Evolutionary conservation across 148 eudicot species (phyloP).

Genomic region (Cornus suecica): DNA sequence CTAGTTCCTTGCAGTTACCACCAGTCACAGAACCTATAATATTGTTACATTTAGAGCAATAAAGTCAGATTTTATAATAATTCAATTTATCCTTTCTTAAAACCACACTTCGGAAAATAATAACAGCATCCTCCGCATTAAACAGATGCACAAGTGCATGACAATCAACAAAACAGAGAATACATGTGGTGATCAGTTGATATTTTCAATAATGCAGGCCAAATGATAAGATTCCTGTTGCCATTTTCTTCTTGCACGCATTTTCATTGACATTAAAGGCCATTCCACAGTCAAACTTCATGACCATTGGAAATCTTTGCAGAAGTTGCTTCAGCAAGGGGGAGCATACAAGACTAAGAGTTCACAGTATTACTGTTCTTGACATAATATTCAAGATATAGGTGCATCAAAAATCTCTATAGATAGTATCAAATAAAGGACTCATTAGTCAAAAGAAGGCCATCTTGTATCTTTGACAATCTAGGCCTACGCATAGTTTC

Average conservation of each 20-base stretch:
- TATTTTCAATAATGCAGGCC: not conserved
- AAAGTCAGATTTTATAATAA: not conserved
- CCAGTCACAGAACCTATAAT: constrained; percentile 83
- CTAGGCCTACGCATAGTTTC: not conserved
- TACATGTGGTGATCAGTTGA: not conserved
- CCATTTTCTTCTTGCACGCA: not conserved
- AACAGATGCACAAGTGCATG: not conserved
- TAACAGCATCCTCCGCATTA: not conserved
- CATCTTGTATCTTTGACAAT: not conserved
- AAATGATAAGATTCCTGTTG: not conserved
- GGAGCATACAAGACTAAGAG: not conserved
- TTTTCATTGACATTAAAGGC: not conserved
- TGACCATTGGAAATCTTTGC: not conserved
- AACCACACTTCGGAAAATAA: not conserved
- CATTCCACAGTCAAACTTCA: not conserved
- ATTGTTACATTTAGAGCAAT: not conserved
- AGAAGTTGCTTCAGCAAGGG: not conserved
- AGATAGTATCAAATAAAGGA: too few relatives aligned
- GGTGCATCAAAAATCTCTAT: not conserved
- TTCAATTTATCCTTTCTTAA: not conserved
- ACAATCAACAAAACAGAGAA: not conserved
- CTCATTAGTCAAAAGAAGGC: not conserved
- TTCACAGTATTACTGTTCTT: not conserved
- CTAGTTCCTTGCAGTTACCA: constrained; percentile 80
- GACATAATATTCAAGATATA: not conserved